These are phyloP conservation scores for Porogramme epimiltina DNA, from an alignment of 1,284 basidiomycete genomes.

Conservation along the genomic window DNA sequence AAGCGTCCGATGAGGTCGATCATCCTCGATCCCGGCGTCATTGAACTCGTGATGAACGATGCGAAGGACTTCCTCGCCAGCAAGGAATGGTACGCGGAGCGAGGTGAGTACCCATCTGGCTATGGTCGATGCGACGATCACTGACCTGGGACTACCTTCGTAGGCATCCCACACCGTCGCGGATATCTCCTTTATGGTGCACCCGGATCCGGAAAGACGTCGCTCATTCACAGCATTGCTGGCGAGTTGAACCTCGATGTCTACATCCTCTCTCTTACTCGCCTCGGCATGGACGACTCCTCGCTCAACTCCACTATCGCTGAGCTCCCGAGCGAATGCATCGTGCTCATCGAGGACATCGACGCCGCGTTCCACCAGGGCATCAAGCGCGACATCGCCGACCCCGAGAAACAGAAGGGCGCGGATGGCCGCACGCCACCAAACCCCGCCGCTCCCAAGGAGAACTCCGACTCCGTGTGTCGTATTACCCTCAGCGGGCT, in stretches of 20 bases:
- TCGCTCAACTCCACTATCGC: slow-evolving; percentile 61
- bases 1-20: slow-evolving; percentile 68
- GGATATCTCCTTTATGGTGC: slow-evolving; percentile 75
- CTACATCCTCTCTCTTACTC: slow-evolving; percentile 75
- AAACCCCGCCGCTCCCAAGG: slow-evolving; percentile 3
- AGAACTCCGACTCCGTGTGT: slow-evolving; percentile 23
- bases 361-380: slow-evolving; percentile 70
- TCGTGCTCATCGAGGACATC: slow-evolving; percentile 82
- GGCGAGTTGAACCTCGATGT: slow-evolving; percentile 76
- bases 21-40: slow-evolving; percentile 65
- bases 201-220: slow-evolving; percentile 78
- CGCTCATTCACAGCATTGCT: slow-evolving; percentile 73
- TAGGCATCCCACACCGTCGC: slow-evolving; percentile 65
- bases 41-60: slow-evolving; percentile 64
- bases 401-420: slow-evolving; percentile 17
- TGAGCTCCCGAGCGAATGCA: slow-evolving; percentile 66
- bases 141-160: not conserved
- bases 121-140: not conserved
- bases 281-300: slow-evolving; percentile 69
- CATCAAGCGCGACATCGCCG: slow-evolving; percentile 46
- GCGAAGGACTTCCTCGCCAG: slow-evolving; percentile 66
- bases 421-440: slow-evolving; percentile 6
- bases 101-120: slow-evolving; percentile 41
- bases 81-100: slow-evolving; percentile 67
- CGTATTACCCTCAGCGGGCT: slow-evolving; percentile 70